Percentiles rank a stretch among this genome's conserved stretches.
Evolutionary conservation across 345 rosid species (phyloP).

Genomic region (Citrus australasica): DNA sequence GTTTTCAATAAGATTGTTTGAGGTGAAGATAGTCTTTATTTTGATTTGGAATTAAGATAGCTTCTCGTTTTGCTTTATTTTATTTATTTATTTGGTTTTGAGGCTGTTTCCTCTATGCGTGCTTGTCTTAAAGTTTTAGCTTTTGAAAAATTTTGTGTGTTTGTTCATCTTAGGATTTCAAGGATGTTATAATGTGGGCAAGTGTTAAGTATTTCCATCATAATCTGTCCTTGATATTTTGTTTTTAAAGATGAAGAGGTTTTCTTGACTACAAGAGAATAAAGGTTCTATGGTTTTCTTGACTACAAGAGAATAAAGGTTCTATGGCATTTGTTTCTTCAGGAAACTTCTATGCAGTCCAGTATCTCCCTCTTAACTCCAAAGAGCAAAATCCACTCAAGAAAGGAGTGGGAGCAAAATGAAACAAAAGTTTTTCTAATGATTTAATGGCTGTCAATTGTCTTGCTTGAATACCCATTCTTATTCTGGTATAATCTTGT

Average conservation of each 20-base stretch:
- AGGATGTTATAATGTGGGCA: background rate
- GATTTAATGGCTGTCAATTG: background rate
- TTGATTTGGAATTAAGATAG: too few species aligned
- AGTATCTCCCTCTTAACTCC: background rate
- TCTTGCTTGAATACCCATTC: background rate
- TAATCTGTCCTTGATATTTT: background rate
- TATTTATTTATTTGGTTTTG: background rate
- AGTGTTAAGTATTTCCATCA: background rate
- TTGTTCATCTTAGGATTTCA: background rate
- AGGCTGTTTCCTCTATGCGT: background rate
- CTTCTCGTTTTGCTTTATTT: background rate
- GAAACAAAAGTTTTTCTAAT: too few species aligned
- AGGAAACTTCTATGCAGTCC: too few species aligned
- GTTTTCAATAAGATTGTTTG: background rate
- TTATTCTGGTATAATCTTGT: background rate
- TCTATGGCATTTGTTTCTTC: too few species aligned
- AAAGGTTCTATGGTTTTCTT: background rate
- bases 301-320: too few species aligned
- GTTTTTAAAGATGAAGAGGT: background rate
- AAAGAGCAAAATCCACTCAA: background rate
- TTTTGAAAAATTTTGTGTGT: background rate
- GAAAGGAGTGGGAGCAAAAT: background rate
- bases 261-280: background rate
- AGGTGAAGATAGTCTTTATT: background rate
- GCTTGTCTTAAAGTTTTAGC: background rate